Conservation (phyloP, 345 rosid genomes). For the Iberis pinnata region DNA sequence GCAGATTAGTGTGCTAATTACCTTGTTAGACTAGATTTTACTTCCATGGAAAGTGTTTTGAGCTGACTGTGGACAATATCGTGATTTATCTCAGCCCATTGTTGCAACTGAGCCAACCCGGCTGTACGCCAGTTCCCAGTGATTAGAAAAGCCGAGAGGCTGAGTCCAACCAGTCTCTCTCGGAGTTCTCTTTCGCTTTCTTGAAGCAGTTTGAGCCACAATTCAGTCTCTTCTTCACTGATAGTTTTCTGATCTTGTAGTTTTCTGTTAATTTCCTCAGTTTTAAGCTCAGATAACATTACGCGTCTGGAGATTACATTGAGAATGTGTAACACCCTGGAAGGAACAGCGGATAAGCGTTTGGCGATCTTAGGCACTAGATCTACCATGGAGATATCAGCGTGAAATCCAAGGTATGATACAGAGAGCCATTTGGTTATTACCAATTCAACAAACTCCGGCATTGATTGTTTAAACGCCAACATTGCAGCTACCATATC, state of each 20-base stretch:
- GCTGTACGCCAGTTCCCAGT: constrained; percentile 48
- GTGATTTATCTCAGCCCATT: constrained; percentile 50
- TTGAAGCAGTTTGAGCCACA: constrained; percentile 55
- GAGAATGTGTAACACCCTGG: constrained; percentile 70
- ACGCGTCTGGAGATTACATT: constrained; percentile 63
- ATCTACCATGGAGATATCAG: constrained; percentile 36
- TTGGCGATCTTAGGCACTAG: constrained; percentile 36
- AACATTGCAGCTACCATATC: constrained; percentile 62
- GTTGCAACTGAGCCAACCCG: constrained; percentile 67
- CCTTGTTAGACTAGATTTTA: constrained; percentile 38
- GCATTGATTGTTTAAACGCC: constrained; percentile 57
- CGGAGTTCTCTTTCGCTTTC: constrained; percentile 82
- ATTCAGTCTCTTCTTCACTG: constrained; percentile 33
- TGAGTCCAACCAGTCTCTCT: constrained; percentile 57
- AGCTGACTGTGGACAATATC: constrained; percentile 35
- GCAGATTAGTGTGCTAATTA: constrained; percentile 14
- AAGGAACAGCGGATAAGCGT: constrained; percentile 41
- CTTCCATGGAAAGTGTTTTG: constrained; percentile 37
- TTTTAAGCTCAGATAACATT: constrained; percentile 46
- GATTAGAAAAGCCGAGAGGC: constrained; percentile 43
- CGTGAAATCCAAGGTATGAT: constrained; percentile 37
- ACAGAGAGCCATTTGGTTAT: constrained; percentile 62
- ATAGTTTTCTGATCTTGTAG: constrained; percentile 24
- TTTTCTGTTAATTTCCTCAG: constrained; percentile 49
- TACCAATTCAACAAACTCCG: constrained; percentile 48